Evolutionary conservation across 495 filamentous ascomycete species (phyloP).

Genomic region (Aspergillus coremiiformis): DNA sequence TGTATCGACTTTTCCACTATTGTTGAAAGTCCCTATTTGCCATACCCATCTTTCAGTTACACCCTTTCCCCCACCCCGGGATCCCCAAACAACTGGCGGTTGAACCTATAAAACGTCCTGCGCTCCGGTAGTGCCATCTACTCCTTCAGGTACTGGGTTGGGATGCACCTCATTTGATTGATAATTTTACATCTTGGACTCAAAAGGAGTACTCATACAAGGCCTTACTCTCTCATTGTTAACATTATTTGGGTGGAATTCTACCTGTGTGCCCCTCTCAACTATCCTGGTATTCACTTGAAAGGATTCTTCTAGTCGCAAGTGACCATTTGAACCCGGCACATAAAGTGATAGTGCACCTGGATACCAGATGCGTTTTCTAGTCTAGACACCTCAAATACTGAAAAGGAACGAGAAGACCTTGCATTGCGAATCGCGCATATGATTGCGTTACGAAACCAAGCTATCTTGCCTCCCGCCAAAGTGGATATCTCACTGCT

Average conservation of each 20-base stretch:
- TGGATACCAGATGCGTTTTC: background rate
- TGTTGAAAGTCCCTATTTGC: background rate
- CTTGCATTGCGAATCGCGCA: constrained; percentile 33
- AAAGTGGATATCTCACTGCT: constrained; percentile 87
- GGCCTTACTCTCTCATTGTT: background rate
- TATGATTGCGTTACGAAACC: constrained; percentile 48
- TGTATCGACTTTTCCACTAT: background rate
- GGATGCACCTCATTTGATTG: background rate
- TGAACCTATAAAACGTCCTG: background rate
- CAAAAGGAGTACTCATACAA: background rate
- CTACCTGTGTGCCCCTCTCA: background rate
- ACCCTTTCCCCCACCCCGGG: background rate
- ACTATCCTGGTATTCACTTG: background rate
- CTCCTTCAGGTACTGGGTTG: background rate
- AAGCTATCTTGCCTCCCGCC: constrained; percentile 47
- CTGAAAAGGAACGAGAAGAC: constrained; percentile 3
- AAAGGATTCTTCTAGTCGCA: background rate
- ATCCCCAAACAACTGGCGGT: background rate
- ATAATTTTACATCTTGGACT: background rate
- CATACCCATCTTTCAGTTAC: background rate
- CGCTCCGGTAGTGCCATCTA: background rate
- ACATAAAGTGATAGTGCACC: background rate
- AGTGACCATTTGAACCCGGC: background rate
- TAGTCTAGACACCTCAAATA: background rate
- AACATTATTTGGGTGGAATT: background rate